phyloP scores from a whole-genome alignment of 2,329 filamentous ascomycete genomes.

The Penicillium sp. region DNA sequence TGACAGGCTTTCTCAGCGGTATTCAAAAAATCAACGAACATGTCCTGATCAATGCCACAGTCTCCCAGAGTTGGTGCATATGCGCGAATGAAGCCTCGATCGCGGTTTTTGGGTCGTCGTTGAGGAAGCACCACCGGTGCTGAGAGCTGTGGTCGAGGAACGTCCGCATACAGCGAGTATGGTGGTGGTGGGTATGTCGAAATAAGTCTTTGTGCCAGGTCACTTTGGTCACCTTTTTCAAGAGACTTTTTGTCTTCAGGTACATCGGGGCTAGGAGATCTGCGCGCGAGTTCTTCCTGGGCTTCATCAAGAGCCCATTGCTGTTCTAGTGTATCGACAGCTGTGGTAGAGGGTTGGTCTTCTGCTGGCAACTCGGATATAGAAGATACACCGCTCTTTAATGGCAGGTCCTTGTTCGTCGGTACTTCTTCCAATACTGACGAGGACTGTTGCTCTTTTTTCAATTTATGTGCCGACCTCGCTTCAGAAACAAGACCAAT shows the following conservation, averaged over 20 bases:
- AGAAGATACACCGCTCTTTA: background rate
- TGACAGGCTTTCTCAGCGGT: conserved; percentile 44
- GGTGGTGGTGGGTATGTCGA: conserved; percentile 9
- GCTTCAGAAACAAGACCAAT: conserved; percentile 34
- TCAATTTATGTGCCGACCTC: conserved; percentile 23
- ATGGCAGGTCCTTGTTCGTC: background rate
- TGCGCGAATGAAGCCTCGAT: conserved; percentile 45
- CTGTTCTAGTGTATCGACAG: conserved; percentile 11
- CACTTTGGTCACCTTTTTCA: conserved; percentile 4
- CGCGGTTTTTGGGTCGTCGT: conserved; percentile 39
- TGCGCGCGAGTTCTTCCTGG: conserved; percentile 23
- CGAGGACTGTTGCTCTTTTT: conserved; percentile 10
- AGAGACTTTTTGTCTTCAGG: background rate
- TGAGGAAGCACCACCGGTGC: conserved; percentile 47
- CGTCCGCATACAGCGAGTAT: background rate
- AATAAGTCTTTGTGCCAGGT: conserved; percentile 21
- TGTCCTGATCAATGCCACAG: conserved; percentile 40
- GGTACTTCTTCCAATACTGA: background rate
- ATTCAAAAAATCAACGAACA: conserved; percentile 44
- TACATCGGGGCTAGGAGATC: background rate
- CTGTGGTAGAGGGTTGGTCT: background rate
- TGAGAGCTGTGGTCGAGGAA: conserved; percentile 20
- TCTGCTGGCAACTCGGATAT: background rate
- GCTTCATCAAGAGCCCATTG: conserved; percentile 32
- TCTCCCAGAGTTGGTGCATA: conserved; percentile 43